Conservation (phyloP, 208 protist genomes). For the Trypanosoma congolense region DNA sequence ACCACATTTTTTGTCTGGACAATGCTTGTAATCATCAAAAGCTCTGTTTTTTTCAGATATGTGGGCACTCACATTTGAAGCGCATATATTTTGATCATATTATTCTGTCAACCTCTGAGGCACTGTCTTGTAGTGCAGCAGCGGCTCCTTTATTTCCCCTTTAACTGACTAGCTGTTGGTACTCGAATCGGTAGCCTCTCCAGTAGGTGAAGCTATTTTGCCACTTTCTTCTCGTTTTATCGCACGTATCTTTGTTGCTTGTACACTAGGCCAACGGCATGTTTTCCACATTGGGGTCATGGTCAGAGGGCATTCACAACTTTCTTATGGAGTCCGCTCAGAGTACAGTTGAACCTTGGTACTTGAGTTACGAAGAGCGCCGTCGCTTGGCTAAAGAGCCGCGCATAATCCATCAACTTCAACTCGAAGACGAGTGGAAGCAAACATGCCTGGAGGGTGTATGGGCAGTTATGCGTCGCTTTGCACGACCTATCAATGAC, state of each 20-base stretch:
- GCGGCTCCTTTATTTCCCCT: too few species aligned
- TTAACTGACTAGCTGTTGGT: too few species aligned
- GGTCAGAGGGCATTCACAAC: conserved; percentile 24
- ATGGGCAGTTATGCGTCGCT: conserved; percentile 30
- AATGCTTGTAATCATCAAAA: too few species aligned
- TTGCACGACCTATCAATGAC: conserved; percentile 37
- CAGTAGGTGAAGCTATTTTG: too few species aligned
- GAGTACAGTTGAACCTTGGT: conserved; percentile 19
- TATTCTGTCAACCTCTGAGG: too few species aligned
- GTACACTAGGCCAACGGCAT: conserved; percentile 5
- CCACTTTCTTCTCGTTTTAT: neutral
- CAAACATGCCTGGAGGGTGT: conserved; percentile 29
- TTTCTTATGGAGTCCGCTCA: conserved; percentile 18
- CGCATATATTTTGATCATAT: too few species aligned
- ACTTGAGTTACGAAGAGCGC: conserved; percentile 32
- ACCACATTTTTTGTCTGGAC: too few species aligned
- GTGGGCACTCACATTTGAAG: too few species aligned
- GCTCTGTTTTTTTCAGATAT: too few species aligned
- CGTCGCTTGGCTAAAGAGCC: conserved; percentile 28
- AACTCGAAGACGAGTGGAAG: conserved; percentile 40
- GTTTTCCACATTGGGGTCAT: conserved; percentile 22
- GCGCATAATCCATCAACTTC: conserved; percentile 35
- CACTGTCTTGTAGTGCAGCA: too few species aligned
- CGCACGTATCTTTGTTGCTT: neutral
- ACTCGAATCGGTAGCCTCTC: too few species aligned